Evolutionary conservation across 192 early-diverging fungal genomes (phyloP).

Genomic region (Entophlyctis helioformis): DNA sequence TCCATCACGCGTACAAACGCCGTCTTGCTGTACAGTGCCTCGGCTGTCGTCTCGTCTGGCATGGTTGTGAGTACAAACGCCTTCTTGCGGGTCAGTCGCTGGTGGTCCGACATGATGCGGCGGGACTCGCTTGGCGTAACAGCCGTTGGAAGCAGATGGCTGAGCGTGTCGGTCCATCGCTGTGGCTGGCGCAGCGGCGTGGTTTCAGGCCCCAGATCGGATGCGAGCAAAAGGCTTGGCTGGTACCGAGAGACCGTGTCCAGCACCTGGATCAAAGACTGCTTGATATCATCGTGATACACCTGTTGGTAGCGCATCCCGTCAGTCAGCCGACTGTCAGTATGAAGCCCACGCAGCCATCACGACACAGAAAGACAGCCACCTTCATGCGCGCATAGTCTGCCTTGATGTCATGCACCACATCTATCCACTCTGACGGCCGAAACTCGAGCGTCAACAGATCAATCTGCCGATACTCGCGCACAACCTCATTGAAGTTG

Average conservation of each 20-base stretch:
- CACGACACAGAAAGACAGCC: too few species aligned
- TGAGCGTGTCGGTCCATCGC: too few species aligned
- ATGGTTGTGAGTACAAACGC: too few species aligned
- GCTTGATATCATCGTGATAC: conserved; percentile 5
- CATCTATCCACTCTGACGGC: conserved; percentile 8
- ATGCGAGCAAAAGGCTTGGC: conserved; percentile 7
- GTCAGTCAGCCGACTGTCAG: too few species aligned
- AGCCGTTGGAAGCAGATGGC: too few species aligned
- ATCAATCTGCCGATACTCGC: conserved; percentile 10
- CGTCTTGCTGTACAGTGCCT: too few species aligned
- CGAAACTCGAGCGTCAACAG: conserved; percentile 17
- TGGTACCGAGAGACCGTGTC: conserved; percentile 10
- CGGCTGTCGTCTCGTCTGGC: too few species aligned
- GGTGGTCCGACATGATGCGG: too few species aligned
- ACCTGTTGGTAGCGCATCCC: conserved; percentile 1
- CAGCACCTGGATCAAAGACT: conserved; percentile 11
- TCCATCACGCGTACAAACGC: too few species aligned
- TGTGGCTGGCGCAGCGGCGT: neutral
- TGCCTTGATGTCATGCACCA: conserved; percentile 4
- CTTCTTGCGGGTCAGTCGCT: too few species aligned
- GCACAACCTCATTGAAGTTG: conserved; percentile 16
- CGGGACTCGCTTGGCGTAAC: too few species aligned
- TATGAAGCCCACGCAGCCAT: too few species aligned
- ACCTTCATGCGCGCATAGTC: conserved; percentile 14
- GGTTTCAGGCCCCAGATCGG: neutral